Base-by-base conservation (phyloP, 805 yeast genomes). In the Debaryomyces tyrocola region DNA sequence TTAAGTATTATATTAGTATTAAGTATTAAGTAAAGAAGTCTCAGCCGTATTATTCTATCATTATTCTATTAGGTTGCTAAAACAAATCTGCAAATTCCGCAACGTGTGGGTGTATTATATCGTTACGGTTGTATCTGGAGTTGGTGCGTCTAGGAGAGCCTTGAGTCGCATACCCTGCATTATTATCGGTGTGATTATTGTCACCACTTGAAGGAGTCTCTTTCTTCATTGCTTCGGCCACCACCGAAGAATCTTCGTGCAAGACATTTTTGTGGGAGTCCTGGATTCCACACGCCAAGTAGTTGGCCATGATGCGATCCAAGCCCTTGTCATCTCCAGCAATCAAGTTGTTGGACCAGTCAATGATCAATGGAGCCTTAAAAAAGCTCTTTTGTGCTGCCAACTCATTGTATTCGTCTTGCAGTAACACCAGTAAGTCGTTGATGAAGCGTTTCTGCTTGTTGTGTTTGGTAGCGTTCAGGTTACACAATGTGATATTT, bases 51-150 rank as follows among this genome's bases (percentile, higher is more conserved):
- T 18, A 20, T 9, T 17, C 24, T 18, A 20, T 12, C 20, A 35
- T 17, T 20, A 12, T 20, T 35, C 20, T 35, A 35, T 18, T n/a
- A 35, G 17, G 18, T 33, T 17, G 14, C 31, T 62, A 71, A 54
- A 66, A 72, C 53, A 72, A 70, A 51, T 72, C 77, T 20, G 76
- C 76, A 62, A 65, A 72, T 51, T 72, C 76, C 15, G 76, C 75
- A 35, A 66, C 66, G 45, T 70, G 74, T 6, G 77, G 75, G 55
- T 69, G 74, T 24, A 71, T 67, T 44, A 65, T 52, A 43, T 54
- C 50, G 18, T 46, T n/a, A 17, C 35, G 35, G 8, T 43, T 37
- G n/a, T 31, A 15, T 8, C n/a, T 18, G 29, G 40, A n/a, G n/a
- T 21, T 40, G 12, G 37, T 37, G 27, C 28, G 15, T 7, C 28